Conservation (phyloP, 2,329 filamentous ascomycete species). For the Hypoxylon sp. region DNA sequence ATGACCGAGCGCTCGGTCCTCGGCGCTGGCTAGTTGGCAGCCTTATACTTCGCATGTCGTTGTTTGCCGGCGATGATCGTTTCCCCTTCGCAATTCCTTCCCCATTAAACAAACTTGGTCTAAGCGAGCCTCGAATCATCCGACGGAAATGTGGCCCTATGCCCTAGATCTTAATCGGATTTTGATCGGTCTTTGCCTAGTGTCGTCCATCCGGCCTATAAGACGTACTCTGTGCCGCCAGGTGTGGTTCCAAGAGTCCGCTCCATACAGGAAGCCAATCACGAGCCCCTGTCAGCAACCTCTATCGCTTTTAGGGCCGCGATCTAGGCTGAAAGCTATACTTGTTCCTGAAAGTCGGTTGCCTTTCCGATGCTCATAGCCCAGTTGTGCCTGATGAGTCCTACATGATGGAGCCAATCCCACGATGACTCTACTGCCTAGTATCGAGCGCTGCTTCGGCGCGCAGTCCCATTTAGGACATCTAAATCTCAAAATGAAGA, state of each 20-base stretch:
- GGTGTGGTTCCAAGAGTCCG: conserved; percentile 12
- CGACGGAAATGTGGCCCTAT: conserved; percentile 18
- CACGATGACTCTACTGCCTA: conserved; percentile 10
- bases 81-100: conserved; percentile 36
- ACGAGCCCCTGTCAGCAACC: not conserved
- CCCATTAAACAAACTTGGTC: conserved; percentile 41
- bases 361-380: conserved; percentile 31
- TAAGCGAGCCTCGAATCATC: conserved; percentile 32
- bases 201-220: conserved; percentile 19
- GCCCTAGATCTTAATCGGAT: conserved; percentile 35
- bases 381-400: conserved; percentile 6
- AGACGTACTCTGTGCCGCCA: conserved; percentile 9
- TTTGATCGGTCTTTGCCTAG: conserved; percentile 32
- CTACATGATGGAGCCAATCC: conserved; percentile 11
- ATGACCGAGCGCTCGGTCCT: not conserved
- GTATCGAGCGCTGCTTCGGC: conserved; percentile 24
- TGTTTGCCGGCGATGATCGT: conserved; percentile 36
- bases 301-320: conserved; percentile 6
- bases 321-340: conserved; percentile 39
- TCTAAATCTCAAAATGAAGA: conserved; percentile 7
- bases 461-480: conserved; percentile 25
- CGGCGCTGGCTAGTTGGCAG: conserved; percentile 3
- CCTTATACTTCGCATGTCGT: conserved; percentile 36
- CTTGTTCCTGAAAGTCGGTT: conserved; percentile 42
- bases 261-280: conserved; percentile 22